phyloP scores from a whole-genome alignment of 2,329 filamentous ascomycete species.

The Atkinsonella texensis region DNA sequence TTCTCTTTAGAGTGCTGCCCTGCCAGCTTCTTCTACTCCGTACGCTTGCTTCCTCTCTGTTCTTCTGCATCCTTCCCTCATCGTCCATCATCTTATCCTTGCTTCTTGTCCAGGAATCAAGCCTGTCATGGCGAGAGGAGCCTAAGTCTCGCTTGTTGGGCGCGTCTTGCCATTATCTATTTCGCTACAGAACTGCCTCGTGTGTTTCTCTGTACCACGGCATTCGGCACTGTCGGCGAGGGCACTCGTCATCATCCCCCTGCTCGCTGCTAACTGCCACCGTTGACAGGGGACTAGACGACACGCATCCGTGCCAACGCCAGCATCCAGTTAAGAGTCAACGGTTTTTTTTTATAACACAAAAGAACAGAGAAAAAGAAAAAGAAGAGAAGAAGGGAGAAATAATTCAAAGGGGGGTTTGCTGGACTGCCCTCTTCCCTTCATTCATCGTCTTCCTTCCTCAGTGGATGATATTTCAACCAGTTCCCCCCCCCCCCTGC shows the following conservation, averaged over 20 bases:
- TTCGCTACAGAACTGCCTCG: slow-evolving; percentile 1
- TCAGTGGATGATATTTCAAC: background rate
- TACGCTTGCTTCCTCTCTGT: background rate
- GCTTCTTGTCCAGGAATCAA: background rate
- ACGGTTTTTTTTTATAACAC: background rate
- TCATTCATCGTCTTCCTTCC: background rate
- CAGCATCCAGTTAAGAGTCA: too few relatives aligned
- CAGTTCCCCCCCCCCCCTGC: background rate
- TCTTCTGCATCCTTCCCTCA: background rate
- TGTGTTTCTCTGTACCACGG: slow-evolving; percentile 3
- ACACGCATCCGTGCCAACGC: background rate
- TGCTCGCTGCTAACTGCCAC: background rate
- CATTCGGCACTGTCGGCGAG: slow-evolving; percentile 3
- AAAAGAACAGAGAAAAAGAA: background rate
- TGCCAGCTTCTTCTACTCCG: background rate
- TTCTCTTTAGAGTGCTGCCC: background rate
- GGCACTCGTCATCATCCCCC: slow-evolving; percentile 5
- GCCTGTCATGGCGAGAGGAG: background rate
- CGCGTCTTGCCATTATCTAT: background rate
- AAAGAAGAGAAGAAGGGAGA: background rate
- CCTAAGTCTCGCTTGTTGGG: slow-evolving; percentile 1
- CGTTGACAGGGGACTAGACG: background rate
- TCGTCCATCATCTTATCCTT: background rate
- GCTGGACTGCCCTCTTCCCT: background rate
- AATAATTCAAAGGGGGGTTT: background rate